Evolutionary conservation across 306 rosid genomes (phyloP).

Genomic region (Trichosanthes truncata): DNA sequence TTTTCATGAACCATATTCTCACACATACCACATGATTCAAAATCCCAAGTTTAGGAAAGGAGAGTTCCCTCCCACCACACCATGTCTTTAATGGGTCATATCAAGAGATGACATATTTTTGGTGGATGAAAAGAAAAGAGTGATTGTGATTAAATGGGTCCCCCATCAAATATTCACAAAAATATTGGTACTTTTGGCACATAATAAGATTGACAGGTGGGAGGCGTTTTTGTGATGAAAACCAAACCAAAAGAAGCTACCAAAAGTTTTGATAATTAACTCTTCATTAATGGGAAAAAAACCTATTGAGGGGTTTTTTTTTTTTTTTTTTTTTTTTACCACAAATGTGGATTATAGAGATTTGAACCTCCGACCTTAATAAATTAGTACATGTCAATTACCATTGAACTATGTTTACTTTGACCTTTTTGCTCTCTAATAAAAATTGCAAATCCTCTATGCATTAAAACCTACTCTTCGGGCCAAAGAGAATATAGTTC

Average conservation of each 20-base stretch:
- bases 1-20: background rate
- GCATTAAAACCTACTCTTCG: background rate
- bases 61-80: background rate
- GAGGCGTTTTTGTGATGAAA: constrained; percentile 1
- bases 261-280: background rate
- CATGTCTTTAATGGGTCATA: background rate
- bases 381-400: too few species aligned
- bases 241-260: background rate
- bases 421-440: background rate
- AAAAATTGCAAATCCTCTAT: background rate
- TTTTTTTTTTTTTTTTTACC: too few species aligned
- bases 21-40: background rate
- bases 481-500: too few species aligned
- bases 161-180: background rate
- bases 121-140: background rate
- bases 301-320: background rate
- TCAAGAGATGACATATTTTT: background rate
- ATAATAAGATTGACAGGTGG: background rate
- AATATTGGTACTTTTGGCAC: background rate
- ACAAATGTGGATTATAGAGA: too few species aligned
- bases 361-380: too few species aligned
- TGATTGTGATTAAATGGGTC: constrained; percentile 10
- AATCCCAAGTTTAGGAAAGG: background rate
- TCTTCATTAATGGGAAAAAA: background rate
- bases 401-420: background rate